Evolutionary conservation across 2,329 filamentous ascomycete genomes (phyloP).

Genomic region (Chrysoporthe austroafricana): DNA sequence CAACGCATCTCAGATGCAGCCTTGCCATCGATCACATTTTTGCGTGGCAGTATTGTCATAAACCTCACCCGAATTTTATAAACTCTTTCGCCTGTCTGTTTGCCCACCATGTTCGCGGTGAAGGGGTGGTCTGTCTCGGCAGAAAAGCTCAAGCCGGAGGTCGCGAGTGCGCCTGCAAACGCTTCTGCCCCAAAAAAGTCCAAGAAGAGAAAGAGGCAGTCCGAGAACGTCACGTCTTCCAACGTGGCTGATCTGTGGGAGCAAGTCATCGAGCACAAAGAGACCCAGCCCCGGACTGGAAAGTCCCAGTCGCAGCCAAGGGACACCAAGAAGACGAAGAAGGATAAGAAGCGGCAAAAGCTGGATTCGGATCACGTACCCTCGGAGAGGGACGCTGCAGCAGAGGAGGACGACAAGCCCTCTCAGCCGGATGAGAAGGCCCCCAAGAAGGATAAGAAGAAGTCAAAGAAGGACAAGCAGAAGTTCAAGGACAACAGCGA

Average conservation of each 20-base stretch:
- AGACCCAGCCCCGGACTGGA: slow-evolving; percentile 38
- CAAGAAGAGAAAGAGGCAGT: slow-evolving; percentile 62
- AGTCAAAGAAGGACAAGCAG: slow-evolving; percentile 35
- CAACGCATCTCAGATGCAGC: neutral
- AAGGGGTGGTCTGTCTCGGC: slow-evolving; percentile 87
- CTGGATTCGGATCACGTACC: slow-evolving; percentile 26
- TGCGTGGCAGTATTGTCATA: neutral
- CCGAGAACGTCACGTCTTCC: slow-evolving; percentile 60
- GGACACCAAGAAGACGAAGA: slow-evolving; percentile 36
- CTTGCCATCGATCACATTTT: neutral
- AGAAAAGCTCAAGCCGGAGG: slow-evolving; percentile 72
- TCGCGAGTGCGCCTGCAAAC: slow-evolving; percentile 40
- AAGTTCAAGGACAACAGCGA: slow-evolving; percentile 18
- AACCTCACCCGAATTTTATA: neutral
- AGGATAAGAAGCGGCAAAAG: slow-evolving; percentile 33
- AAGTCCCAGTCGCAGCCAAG: slow-evolving; percentile 28
- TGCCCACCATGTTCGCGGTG: slow-evolving; percentile 78
- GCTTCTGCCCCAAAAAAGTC: slow-evolving; percentile 48
- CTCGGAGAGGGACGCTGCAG: slow-evolving; percentile 32
- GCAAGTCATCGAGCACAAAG: slow-evolving; percentile 74
- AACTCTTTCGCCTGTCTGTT: neutral
- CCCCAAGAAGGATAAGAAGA: slow-evolving; percentile 15
- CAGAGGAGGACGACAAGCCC: slow-evolving; percentile 30
- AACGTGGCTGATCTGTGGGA: slow-evolving; percentile 83
- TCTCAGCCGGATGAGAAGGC: slow-evolving; percentile 20